Percentiles rank a stretch among this genome's conserved stretches.
Evolutionary conservation across 2,329 filamentous ascomycete species (phyloP).

Genomic region (Alternaria viburni): DNA sequence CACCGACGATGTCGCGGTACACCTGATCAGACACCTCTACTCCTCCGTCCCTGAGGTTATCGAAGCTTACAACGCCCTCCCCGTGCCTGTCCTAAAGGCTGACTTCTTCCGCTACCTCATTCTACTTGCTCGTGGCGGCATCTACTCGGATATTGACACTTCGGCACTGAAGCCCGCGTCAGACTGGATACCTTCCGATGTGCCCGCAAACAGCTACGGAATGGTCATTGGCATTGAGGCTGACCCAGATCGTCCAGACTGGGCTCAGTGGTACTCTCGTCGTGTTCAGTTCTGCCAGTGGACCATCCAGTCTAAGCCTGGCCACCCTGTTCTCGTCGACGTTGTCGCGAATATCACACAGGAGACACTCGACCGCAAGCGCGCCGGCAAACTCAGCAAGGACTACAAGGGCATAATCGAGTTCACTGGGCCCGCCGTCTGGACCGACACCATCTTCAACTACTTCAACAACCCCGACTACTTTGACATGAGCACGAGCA

Average conservation of each 20-base stretch:
- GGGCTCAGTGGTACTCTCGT: slow-evolving; percentile 94
- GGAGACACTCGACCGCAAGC: slow-evolving; percentile 77
- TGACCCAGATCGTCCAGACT: slow-evolving; percentile 90
- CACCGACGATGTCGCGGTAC: slow-evolving; percentile 83
- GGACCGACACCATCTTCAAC: slow-evolving; percentile 90
- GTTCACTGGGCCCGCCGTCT: slow-evolving; percentile 90
- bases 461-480: slow-evolving; percentile 93
- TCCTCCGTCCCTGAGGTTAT: slow-evolving; percentile 65
- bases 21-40: slow-evolving; percentile 86
- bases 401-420: slow-evolving; percentile 83
- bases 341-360: slow-evolving; percentile 86
- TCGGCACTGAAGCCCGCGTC: slow-evolving; percentile 79
- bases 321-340: slow-evolving; percentile 88
- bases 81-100: slow-evolving; percentile 63
- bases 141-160: slow-evolving; percentile 87
- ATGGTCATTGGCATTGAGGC: slow-evolving; percentile 95
- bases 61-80: slow-evolving; percentile 57
- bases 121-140: slow-evolving; percentile 76
- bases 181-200: slow-evolving; percentile 82
- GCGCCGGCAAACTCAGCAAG: slow-evolving; percentile 66
- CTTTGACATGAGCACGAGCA: slow-evolving; percentile 78
- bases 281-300: slow-evolving; percentile 98
- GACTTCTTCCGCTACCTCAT: slow-evolving; percentile 74
- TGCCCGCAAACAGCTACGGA: slow-evolving; percentile 79
- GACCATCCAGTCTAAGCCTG: slow-evolving; percentile 96